Conservation (phyloP, 2,329 filamentous ascomycete species). For the Hirsutella thompsonii region DNA sequence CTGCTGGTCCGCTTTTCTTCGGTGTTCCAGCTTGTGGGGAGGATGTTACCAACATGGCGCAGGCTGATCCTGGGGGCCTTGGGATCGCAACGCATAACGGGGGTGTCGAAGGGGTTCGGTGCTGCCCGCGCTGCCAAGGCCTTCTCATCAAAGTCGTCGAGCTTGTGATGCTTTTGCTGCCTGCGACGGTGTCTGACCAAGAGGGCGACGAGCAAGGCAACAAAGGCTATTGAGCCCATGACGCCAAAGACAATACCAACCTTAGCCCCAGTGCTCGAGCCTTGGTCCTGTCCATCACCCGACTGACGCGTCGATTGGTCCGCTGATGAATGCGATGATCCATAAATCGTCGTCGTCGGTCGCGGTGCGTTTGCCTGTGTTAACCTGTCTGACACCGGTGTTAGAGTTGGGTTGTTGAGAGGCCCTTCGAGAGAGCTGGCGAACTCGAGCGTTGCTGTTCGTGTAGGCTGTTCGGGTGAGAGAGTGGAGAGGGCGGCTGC, state of each 20-base stretch:
- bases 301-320: too few species aligned
- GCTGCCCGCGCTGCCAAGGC: constrained; percentile 25
- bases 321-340: too few species aligned
- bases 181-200: constrained; percentile 59
- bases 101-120: constrained; percentile 12
- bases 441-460: too few species aligned
- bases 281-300: constrained; percentile 1
- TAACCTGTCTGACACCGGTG: too few species aligned
- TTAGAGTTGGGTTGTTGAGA: too few species aligned
- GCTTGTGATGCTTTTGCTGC: constrained; percentile 34
- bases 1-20: constrained; percentile 38
- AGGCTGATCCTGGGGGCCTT: constrained; percentile 72
- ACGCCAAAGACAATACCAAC: constrained; percentile 81
- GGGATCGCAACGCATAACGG: constrained; percentile 17
- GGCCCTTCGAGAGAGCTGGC: too few species aligned
- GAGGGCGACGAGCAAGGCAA: constrained; percentile 59
- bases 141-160: constrained; percentile 51
- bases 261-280: constrained; percentile 35
- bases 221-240: constrained; percentile 51
- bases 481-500: background rate
- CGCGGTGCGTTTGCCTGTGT: too few species aligned
- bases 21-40: constrained; percentile 44
- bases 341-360: too few species aligned
- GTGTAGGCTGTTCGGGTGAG: background rate
- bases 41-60: constrained; percentile 72